Evolutionary conservation across 2,329 filamentous ascomycete genomes (phyloP).

Genomic region (Botrytis hyacinthi): DNA sequence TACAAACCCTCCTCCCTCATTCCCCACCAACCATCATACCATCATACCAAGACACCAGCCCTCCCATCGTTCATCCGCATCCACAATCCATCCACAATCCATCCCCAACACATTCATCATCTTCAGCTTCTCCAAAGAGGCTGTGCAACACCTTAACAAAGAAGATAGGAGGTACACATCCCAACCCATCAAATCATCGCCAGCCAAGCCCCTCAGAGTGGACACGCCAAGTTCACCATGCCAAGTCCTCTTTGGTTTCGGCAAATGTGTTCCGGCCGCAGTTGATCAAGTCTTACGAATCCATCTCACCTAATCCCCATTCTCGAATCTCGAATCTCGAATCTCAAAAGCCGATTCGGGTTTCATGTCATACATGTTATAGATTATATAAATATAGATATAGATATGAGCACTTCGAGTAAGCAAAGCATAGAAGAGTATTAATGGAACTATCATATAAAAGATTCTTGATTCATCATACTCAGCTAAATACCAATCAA

Average conservation of each 20-base stretch:
- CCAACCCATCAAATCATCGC: background rate
- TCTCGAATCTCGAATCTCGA: background rate
- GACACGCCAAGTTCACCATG: background rate
- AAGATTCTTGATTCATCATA: background rate
- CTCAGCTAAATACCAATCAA: background rate
- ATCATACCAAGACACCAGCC: background rate
- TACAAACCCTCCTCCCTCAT: background rate
- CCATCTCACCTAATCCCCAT: background rate
- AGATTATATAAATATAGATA: background rate
- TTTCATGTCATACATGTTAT: background rate
- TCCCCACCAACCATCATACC: background rate
- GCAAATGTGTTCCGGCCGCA: background rate
- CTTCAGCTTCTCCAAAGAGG: constrained; percentile 1
- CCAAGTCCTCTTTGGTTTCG: background rate
- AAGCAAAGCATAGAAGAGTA: background rate
- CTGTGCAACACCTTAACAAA: background rate
- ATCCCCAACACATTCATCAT: background rate
- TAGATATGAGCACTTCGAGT: background rate
- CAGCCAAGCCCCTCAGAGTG: background rate
- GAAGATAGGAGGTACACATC: background rate
- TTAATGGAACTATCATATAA: background rate
- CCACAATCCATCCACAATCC: background rate
- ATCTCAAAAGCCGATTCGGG: background rate
- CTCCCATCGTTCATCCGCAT: background rate
- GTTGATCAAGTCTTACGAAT: background rate